phyloP scores from a whole-genome alignment of 75 land plant genomes.

The Pinus albicaulis region DNA sequence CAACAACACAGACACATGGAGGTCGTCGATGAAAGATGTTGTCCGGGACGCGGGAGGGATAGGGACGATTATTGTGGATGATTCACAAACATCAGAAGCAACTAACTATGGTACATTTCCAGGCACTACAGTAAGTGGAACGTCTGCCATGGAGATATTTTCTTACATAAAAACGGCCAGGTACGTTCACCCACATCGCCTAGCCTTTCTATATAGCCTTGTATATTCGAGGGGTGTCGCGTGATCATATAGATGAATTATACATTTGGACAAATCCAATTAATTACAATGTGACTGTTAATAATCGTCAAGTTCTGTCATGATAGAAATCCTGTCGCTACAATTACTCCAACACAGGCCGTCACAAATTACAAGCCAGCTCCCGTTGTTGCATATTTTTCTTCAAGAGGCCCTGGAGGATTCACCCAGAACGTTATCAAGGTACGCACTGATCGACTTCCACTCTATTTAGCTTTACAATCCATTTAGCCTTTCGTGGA shows the following conservation, averaged over 20 bases:
- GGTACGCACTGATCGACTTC: slow-evolving; percentile 18
- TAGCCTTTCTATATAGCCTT: too few species aligned
- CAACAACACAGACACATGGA: neutral
- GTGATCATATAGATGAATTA: too few species aligned
- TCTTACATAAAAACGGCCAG: slow-evolving; percentile 57
- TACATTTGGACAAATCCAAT: too few species aligned
- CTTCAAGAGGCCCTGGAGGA: slow-evolving; percentile 67
- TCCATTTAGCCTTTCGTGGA: too few species aligned
- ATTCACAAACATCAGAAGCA: slow-evolving; percentile 18
- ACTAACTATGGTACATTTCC: slow-evolving; percentile 34
- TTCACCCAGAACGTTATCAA: slow-evolving; percentile 55
- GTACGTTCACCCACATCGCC: slow-evolving; percentile 8
- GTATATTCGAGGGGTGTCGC: too few species aligned
- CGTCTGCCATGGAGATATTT: slow-evolving; percentile 27
- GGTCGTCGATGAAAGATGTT: slow-evolving; percentile 11
- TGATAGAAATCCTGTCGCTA: slow-evolving; percentile 53
- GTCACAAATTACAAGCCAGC: slow-evolving; percentile 53
- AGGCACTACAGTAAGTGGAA: slow-evolving; percentile 22
- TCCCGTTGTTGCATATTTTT: slow-evolving; percentile 62
- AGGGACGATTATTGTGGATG: slow-evolving; percentile 52
- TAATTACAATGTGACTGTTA: too few species aligned
- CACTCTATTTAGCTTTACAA: too few species aligned
- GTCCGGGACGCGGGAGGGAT: slow-evolving; percentile 53
- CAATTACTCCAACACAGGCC: slow-evolving; percentile 42
- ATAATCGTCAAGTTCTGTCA: too few species aligned